Base-by-base conservation (phyloP, 768 basidiomycete species). In the Mycena rebaudengoi region DNA sequence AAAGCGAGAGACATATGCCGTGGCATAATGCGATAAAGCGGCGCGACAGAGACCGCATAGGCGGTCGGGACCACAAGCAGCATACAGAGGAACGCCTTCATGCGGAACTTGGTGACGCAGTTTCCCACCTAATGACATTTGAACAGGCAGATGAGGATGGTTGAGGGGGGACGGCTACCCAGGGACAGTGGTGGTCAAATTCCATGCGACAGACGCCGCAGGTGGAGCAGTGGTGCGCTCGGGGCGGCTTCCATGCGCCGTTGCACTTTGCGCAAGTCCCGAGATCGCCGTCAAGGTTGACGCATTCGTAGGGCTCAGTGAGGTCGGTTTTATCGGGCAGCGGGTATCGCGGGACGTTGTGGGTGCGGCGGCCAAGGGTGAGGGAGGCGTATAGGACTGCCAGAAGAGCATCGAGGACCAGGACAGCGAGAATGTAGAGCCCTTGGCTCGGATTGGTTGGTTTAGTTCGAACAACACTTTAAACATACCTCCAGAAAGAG, bases 151-250 rank as follows among this genome's bases (percentile, higher is more conserved):
- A 45, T 5, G 26, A 44, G n/a, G n/a, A 16, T 45, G 45, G 43
- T 13, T 13, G 23, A 4, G 16, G 25, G 26, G 20, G 44, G 14
- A 29, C 1, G 18, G 73, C 28, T 54, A 53, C 29, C 82, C 82
- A 83, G 30, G 82, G 79, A 64, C 82, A 83, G 65, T 83, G 82
- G 65, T 83, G 82, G 62, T 83, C 81, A 63, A 81, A 82, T 28
- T 78, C 77, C 39, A 81, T 70, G 30, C 82, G 75, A 65, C 82
- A 83, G 16, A 81, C 79, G 33, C 78, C 79, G 51, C 82, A 83
- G 11, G 73, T 73, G n/a, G 79, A 80, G 69, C 82, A 83, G 61
- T 83, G 82, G 65, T 81, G 79, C 7, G 78, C 71, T 50, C 80
- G 71, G 7, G 82, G 82, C 12, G 82, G 81, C 61, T 80, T 82